Conservation (phyloP, 176 grass and related monocot species). For the Hordeum vulgare region DNA sequence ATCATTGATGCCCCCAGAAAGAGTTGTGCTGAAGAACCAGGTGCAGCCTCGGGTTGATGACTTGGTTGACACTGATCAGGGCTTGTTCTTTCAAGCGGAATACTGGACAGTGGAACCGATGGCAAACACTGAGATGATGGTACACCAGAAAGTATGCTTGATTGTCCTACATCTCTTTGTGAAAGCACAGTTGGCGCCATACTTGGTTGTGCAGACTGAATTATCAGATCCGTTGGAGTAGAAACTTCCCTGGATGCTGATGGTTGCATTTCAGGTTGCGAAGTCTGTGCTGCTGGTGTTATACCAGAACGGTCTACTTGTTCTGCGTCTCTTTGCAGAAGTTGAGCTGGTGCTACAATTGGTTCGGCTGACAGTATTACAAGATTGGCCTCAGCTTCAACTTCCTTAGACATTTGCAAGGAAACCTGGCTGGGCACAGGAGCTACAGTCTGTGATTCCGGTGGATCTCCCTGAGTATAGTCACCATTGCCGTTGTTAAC, state of each 20-base stretch:
- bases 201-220: constrained; percentile 22
- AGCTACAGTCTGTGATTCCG: background rate
- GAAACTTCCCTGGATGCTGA: background rate
- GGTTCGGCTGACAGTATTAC: constrained; percentile 11
- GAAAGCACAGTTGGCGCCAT: constrained; percentile 10
- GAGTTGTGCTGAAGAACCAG: constrained; percentile 26
- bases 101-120: constrained; percentile 16
- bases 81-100: constrained; percentile 18
- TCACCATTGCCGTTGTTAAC: background rate
- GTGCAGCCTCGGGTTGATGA: constrained; percentile 13
- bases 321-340: constrained; percentile 5
- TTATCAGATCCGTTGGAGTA: background rate
- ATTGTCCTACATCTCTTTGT: background rate
- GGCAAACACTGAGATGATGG: constrained; percentile 18
- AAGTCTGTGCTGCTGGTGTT: constrained; percentile 5
- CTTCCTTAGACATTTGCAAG: constrained; percentile 13
- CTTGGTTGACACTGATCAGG: constrained; percentile 11
- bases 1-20: constrained; percentile 48
- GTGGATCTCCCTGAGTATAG: background rate
- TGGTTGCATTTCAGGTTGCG: constrained; percentile 27
- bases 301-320: constrained; percentile 5
- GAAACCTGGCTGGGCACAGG: background rate
- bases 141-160: background rate
- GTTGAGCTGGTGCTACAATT: constrained; percentile 14
- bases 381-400: constrained; percentile 2